Conservation (phyloP, 2,329 filamentous ascomycete species). For the Colletotrichum acutatum region DNA sequence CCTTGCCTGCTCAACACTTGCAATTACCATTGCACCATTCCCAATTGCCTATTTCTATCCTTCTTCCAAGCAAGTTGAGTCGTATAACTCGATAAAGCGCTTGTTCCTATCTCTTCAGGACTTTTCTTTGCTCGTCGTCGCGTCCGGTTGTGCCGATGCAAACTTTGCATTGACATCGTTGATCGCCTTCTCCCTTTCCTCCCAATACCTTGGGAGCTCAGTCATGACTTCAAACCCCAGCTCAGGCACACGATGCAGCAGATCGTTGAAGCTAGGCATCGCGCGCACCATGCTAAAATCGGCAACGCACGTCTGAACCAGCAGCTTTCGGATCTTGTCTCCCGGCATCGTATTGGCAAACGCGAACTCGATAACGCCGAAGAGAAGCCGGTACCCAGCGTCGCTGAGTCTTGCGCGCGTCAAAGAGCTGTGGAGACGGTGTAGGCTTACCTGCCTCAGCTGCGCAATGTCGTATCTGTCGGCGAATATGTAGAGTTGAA, state of each 20-base stretch:
- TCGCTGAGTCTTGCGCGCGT: not conserved
- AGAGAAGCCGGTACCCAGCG: not conserved
- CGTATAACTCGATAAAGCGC: too few species aligned
- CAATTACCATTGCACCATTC: not conserved
- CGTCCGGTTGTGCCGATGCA: not conserved
- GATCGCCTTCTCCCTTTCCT: not conserved
- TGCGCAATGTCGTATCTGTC: not conserved
- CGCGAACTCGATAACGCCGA: not conserved
- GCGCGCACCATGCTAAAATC: not conserved
- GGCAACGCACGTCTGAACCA: not conserved
- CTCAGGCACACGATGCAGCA: not conserved
- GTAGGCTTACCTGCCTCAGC: not conserved
- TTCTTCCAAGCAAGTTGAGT: not conserved
- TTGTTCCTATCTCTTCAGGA: not conserved
- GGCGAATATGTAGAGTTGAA: conserved; percentile 10
- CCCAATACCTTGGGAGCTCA: conserved; percentile 7
- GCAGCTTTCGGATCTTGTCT: not conserved
- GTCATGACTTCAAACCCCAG: not conserved
- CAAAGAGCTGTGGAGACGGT: not conserved
- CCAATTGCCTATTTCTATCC: not conserved
- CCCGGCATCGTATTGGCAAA: conserved; percentile 6
- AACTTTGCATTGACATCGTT: conserved; percentile 4
- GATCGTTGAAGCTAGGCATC: not conserved
- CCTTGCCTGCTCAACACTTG: too few species aligned
- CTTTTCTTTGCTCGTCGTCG: not conserved